Evolutionary conservation across 2,329 filamentous ascomycete species (phyloP), one percentile per base, ranked within the genome.

Genomic region (Aspergillus melleus): DNA sequence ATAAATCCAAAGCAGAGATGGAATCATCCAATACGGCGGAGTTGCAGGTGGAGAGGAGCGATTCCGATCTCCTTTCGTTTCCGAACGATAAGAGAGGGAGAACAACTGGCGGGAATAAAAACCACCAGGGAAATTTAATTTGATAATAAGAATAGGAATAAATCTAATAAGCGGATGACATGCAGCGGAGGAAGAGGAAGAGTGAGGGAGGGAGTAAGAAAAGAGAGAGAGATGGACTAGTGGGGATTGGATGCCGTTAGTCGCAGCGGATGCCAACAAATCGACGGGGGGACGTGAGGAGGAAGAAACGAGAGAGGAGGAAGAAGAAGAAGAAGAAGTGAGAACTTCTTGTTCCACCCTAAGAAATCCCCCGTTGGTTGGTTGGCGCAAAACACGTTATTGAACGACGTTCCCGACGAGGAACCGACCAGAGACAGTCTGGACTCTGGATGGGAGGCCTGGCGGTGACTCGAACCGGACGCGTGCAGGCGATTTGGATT

Each of bases 391-490:
- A 20, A 46, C 14, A 46, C 16, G 19, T 46, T 46, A 16, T 20
- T 20, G 19, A 46, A 46, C 16, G 42, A 46, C 42, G 16, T 20
- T 36, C 12, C 32, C 32, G 32, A 36, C 32, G 32, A 32, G 30
- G 12, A 4, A 26, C 26, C 26, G 26, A 26, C 26, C 26, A 36
- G 10, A 9, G 12, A 12, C 32, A 14, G 32, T 14, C 32, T 12
- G 32, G 14, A 36, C 32, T 22, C 22, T 22, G 22, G 22, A 22
- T 36, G 12, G 36, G 53, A 55, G 59, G 55, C 32, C 62, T 61
- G 62, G 63, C 63, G 62, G 61, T 61, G 65, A 71, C 70, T 72
- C 66, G 68, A 72, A 72, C 57, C 64, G 70, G 70, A 62, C 68
- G 62, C 66, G 64, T 72, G 70, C 70, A 72, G 36, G 36, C 6